Base-by-base conservation (phyloP, 768 basidiomycete species). In the Saitozyma sp. region DNA sequence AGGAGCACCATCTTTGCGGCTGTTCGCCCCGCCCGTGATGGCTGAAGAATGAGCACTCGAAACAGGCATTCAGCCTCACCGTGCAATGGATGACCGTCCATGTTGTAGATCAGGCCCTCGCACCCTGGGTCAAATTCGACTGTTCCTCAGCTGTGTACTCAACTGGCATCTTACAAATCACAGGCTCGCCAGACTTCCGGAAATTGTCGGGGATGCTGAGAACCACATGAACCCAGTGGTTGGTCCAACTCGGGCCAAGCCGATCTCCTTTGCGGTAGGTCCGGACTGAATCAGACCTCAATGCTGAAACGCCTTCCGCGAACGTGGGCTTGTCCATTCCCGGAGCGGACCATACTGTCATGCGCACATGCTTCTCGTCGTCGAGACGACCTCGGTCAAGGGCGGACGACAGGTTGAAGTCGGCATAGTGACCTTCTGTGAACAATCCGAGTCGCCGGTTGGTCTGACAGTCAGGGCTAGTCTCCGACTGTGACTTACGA, bases 81-180 rank as follows among this genome's bases (percentile, higher is more conserved):
- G 83, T 91, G 90, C 16, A 92, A 74, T 0, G 91, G 90, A 0
- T 83, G 81, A 9, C 90, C 90, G 53, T 89, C 88, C 2, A 84
- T 82, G 10, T 84, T 84, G 79, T 86, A 95, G 62, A 97, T 84
- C 89, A 97, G 91, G 5, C 92, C 93, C 56, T 92, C 92, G 71
- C 91, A 94, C 46, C 88, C 88, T 3, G 92, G 91, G 78, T 97
- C 94, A 70, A 96, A 96, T 78, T 97, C 94, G 75, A 97, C 91
- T 93, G 29, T 5, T 29, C 29, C 61, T 53, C 50, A 59, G 58
- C 50, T 6, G 4, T 39, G 49, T n/a, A 6, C 42, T 37, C 29
- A 14, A 2, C 14, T 19, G 38, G 39, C 8, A 13, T 54, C 64
- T 65, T 45, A 64, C 65, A 64, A 37, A 90, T 93, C 90, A 50